Evolutionary conservation across 202 grass and related monocot species (phyloP).

Genomic region (Bolboschoenoplectus hybrid): DNA sequence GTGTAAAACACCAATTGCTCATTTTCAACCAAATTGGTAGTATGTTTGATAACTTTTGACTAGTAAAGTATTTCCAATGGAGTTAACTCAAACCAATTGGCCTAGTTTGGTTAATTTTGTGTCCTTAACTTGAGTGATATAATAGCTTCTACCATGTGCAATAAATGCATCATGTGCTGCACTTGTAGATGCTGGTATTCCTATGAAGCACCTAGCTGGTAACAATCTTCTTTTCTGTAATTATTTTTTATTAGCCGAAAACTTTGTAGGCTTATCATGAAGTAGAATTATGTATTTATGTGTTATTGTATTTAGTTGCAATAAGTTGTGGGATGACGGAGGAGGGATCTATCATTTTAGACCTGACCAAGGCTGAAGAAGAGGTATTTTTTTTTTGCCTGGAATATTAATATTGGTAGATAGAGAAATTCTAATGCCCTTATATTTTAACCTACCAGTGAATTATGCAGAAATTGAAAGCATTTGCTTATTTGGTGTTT

Average conservation of each 20-base stretch:
- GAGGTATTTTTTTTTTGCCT: constrained; percentile 45
- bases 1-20: background rate
- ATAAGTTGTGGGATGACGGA: constrained; percentile 78
- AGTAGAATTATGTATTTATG: constrained; percentile 36
- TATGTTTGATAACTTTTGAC: background rate
- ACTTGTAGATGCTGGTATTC: constrained; percentile 75
- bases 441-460: background rate
- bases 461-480: constrained; percentile 69
- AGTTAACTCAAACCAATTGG: constrained; percentile 1
- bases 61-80: background rate
- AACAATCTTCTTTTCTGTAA: constrained; percentile 34
- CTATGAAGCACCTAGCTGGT: constrained; percentile 92
- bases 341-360: constrained; percentile 67
- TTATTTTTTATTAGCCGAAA: background rate
- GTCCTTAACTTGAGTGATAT: constrained; percentile 30
- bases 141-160: constrained; percentile 88
- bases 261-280: constrained; percentile 31
- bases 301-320: constrained; percentile 59
- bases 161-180: constrained; percentile 88
- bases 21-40: background rate
- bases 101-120: constrained; percentile 21
- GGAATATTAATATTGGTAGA: background rate
- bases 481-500: constrained; percentile 84
- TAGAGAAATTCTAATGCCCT: background rate
- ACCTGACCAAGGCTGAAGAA: constrained; percentile 77